Conservation (phyloP, 768 basidiomycete species). For the Phallus indusiatus region DNA sequence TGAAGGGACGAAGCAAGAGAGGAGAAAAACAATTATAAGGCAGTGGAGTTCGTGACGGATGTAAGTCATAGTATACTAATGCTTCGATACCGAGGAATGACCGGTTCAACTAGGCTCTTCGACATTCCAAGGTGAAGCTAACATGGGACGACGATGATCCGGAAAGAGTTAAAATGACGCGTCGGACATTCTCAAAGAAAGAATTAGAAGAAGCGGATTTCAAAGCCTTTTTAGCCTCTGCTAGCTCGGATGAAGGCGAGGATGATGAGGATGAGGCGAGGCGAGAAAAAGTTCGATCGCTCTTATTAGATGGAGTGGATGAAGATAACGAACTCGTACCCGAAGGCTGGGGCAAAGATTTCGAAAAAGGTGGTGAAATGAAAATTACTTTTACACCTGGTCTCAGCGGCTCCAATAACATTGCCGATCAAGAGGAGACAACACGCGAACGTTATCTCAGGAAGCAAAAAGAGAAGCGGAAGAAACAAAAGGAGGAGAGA, state of each 20-base stretch:
- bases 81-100: too few relatives aligned
- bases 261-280: constrained; percentile 37
- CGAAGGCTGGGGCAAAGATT: constrained; percentile 63
- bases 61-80: constrained; percentile 33
- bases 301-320: constrained; percentile 60
- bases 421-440: constrained; percentile 56
- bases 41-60: constrained; percentile 86
- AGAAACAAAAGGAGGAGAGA: constrained; percentile 35
- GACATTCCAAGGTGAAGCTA: constrained; percentile 95
- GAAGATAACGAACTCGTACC: constrained; percentile 48
- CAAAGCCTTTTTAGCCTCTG: constrained; percentile 64
- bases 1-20: constrained; percentile 77
- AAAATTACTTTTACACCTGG: constrained; percentile 93
- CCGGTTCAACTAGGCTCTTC: constrained; percentile 56
- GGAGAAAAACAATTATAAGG: constrained; percentile 52
- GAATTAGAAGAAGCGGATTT: constrained; percentile 93
- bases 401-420: constrained; percentile 41
- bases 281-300: constrained; percentile 63
- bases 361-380: constrained; percentile 64
- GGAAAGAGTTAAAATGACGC: constrained; percentile 70
- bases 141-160: constrained; percentile 99
- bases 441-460: constrained; percentile 83
- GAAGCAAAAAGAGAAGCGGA: constrained; percentile 84
- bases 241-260: constrained; percentile 48
- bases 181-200: constrained; percentile 66